Base-by-base conservation (phyloP, 2,329 filamentous ascomycete genomes). In the Cladophialophora carrionii region DNA sequence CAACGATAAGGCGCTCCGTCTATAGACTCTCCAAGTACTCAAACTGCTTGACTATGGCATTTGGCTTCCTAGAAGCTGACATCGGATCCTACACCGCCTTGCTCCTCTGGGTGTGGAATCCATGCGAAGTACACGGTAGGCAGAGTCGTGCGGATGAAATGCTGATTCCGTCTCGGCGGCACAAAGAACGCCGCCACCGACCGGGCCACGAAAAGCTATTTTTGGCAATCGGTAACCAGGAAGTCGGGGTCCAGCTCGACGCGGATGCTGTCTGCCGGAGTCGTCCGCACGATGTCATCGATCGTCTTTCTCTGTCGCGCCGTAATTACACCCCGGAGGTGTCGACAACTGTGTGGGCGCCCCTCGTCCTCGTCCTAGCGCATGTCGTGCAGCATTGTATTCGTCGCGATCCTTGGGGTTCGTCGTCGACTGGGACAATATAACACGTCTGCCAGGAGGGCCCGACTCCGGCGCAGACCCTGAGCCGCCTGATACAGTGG, bases 101-200 rank as follows among this genome's bases (percentile, higher is more conserved):
- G 29, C n/a, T 24, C 17, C 48, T 29, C 4, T 58, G 57, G 0
- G 90, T 82, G 0, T 84, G 73, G 75, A 91, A 96, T 0, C 91
- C 90, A 75, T 93, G 90, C 43, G 88, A 91, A 0, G 92, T n/a
- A n/a, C n/a, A n/a, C n/a, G n/a, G n/a, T 96, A 0, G 92, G 90
- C 22, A 96, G 74, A 0, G 90, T 88, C 2, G 87, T 87, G 10
- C 87, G 84, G 48, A 96, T 86, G 48, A 95, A 76, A 53, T 81
- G 78, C 75, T 96, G 93, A 75, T 95, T 92, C 22, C 88, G 83
- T 29, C 26, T 29, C 17, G 81, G 59, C 0, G 92, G 90, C 0
- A 94, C 90, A 76, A 96, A 90, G 69, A 96, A 85, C 2, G 94
- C 80, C 5, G 91, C 91, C 73, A 89, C 92, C 17, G 88, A 88